Percentiles rank a stretch among this genome's conserved stretches.
phyloP scores from a whole-genome alignment of 257 asterid genomes.

The Salvia rosmarinus region DNA sequence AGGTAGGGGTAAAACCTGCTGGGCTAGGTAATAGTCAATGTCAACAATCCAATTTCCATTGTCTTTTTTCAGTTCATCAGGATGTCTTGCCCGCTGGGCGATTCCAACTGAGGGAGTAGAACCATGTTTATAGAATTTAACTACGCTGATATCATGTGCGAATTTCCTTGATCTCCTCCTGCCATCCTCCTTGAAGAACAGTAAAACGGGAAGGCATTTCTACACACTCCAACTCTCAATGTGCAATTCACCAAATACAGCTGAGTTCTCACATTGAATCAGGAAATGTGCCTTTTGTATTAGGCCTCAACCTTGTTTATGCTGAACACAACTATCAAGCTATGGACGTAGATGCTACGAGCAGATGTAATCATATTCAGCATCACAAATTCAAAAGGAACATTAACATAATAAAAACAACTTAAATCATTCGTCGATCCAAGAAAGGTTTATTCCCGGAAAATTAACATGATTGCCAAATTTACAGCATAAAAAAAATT shows the following conservation, averaged over 20 bases:
- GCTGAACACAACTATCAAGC: neutral
- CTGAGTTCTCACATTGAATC: neutral
- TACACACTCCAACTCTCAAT: conserved; percentile 6
- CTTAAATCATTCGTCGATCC: neutral
- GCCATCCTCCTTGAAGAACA: no score
- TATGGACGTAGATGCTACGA: no score
- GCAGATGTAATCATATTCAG: neutral
- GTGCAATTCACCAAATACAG: conserved; percentile 6
- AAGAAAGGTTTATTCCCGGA: neutral
- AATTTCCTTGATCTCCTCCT: no score
- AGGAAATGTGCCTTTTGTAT: neutral
- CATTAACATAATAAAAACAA: neutral
- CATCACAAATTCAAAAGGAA: neutral
- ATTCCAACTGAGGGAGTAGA: conserved; percentile 73
- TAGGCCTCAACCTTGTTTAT: neutral
- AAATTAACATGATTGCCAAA: neutral
- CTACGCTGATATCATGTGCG: no score
- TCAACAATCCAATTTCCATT: conserved; percentile 83
- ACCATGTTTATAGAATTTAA: no score
- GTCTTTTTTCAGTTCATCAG: conserved; percentile 86
- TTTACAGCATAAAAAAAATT: neutral
- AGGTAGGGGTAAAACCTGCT: conserved; percentile 64
- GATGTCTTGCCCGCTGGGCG: conserved; percentile 98
- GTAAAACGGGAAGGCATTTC: neutral
- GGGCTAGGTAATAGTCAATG: conserved; percentile 94